phyloP scores from a whole-genome alignment of 1,284 basidiomycete species.

The Cystobasidium pallidum region DNA sequence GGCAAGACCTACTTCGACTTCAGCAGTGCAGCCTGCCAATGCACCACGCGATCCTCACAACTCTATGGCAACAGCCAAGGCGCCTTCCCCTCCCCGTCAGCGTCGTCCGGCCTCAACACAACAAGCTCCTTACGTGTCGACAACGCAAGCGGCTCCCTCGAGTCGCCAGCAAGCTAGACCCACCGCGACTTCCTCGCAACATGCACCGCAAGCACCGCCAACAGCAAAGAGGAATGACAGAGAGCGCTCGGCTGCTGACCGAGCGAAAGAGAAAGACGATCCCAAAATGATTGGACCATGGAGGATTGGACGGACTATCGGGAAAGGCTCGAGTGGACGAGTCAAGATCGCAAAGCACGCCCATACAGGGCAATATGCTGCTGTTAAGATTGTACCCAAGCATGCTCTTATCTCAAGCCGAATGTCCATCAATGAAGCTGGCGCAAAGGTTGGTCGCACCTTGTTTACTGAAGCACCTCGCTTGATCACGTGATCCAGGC shows the following conservation, averaged over 20 bases:
- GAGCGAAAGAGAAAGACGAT: constrained; percentile 56
- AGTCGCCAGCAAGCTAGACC: constrained; percentile 40
- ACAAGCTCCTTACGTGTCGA: constrained; percentile 2
- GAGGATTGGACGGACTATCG: constrained; percentile 91
- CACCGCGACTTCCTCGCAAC: constrained; percentile 4
- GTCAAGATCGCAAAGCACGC: constrained; percentile 89
- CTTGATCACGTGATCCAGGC: constrained; percentile 61
- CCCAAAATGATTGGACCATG: constrained; percentile 76
- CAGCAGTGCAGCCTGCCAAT: constrained; percentile 5
- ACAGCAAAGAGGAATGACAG: constrained; percentile 35
- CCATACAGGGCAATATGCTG: constrained; percentile 85
- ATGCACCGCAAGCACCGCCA: constrained; percentile 9
- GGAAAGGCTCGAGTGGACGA: constrained; percentile 85
- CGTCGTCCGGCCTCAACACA: constrained; percentile 35
- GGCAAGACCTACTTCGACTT: constrained; percentile 34
- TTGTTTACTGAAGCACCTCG: constrained; percentile 1
- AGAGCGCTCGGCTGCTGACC: constrained; percentile 40
- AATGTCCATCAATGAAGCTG: constrained; percentile 71
- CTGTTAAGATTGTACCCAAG: constrained; percentile 96
- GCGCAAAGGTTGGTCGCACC: constrained; percentile 57
- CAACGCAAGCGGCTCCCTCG: constrained; percentile 30
- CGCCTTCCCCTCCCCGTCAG: constrained; percentile 37
- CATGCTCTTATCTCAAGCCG: constrained; percentile 71
- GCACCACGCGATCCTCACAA: constrained; percentile 7
- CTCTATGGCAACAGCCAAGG: constrained; percentile 17